Conservation (phyloP, 2,329 filamentous ascomycete genomes). For the Colletotrichum sp. region DNA sequence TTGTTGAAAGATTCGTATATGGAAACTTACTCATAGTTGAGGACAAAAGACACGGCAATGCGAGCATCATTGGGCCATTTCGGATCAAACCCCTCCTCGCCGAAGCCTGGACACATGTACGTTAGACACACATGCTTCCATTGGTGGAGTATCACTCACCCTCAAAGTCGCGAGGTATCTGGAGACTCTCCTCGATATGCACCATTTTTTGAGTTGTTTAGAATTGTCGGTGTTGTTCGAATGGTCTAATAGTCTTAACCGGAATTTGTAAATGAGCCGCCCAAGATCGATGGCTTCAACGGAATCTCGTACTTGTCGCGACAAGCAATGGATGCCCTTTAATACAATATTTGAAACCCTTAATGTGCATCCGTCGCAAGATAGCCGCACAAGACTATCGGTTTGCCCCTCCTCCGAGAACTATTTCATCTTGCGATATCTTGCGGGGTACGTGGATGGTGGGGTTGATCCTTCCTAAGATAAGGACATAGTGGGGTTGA, state of each 20-base stretch:
- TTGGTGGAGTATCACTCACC: background rate
- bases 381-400: background rate
- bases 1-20: rapidly evolving
- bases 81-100: background rate
- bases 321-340: rapidly evolving
- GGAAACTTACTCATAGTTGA: background rate
- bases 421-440: background rate
- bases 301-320: background rate
- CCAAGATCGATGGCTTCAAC: background rate
- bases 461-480: background rate
- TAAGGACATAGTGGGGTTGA: background rate
- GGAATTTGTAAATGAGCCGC: background rate
- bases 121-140: background rate
- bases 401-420: background rate
- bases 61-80: background rate
- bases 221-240: background rate
- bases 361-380: rapidly evolving
- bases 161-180: slow-evolving; percentile 27
- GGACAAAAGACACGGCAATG: background rate
- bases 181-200: background rate
- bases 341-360: background rate
- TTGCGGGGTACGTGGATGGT: background rate
- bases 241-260: rapidly evolving
- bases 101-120: background rate
- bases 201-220: background rate